Evolutionary conservation across 352 stramenopile species (phyloP), one percentile per base, ranked within the genome.

Genomic region (Phytophthora quininea): DNA sequence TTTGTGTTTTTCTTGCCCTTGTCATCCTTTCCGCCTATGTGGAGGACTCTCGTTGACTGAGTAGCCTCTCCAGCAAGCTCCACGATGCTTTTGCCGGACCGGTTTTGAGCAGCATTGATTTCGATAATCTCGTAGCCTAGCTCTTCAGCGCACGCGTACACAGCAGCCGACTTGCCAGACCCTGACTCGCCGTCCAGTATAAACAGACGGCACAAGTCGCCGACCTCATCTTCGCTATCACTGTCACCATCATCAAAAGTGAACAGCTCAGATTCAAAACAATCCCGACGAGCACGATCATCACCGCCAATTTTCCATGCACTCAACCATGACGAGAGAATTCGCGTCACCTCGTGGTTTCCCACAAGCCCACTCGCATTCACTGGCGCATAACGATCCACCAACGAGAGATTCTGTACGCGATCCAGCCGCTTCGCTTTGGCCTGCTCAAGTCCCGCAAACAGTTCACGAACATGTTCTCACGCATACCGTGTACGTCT

Each of bases 41-140:
- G 82, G 7, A 95, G 65, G 29, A 95, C 87, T 48, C 87, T 80
- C 10, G 73, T 95, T 2, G 88, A 95, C 55, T 95, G 88, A 1
- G 88, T 95, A 29, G 88, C 88, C 73, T 95, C 88, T n/a, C 87
- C 87, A 14, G 82, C 86, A 19, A 95, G 80, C 51, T 93, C 84
- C 6, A 93, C 62, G 35, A 95, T 69, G 12, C 76, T 80, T 45
- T 89, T 88, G 12, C 88, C 86, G 1, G 82, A 86, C 2, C 88
- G 88, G 50, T 81, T 83, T 54, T 93, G 86, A 31, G 82, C 83
- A 1, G 88, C 88, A 51, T 95, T 93, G 66, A 95, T 93, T 59
- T 95, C 88, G 46, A 95, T 91, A 32, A 95, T 86, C 56, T 95
- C 68, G 62, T 89, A 95, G 7, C 88, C 88, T 19, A 94, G 67